Evolutionary conservation across 768 basidiomycete genomes (phyloP), one percentile per base, ranked within the genome.

Genomic region (Mycena maculata): DNA sequence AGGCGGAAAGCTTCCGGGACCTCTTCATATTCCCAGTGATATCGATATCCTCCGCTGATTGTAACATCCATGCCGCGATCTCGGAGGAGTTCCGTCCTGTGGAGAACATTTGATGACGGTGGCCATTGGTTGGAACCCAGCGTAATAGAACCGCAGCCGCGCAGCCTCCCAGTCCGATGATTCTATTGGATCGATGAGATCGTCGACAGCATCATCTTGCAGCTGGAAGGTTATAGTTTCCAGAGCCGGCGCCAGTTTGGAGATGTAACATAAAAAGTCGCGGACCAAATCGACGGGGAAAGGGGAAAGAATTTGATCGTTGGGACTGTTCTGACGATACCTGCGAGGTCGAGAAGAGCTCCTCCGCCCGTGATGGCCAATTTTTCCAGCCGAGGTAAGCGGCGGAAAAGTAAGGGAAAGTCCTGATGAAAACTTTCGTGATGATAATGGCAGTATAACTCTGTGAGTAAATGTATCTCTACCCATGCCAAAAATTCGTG

Each of bases 401-500:
- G 23, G 13, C 23, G 36, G 25, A 55, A 38, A 30, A 48, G 38
- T n/a, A 11, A n/a, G 7, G 30, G 20, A 27, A 63, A 44, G 13
- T 47, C n/a, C n/a, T n/a, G 25, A 1, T 3, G 18, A n/a, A n/a
- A 18, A 2, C 10, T 15, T n/a, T 3, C n/a, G n/a, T n/a, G n/a
- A n/a, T n/a, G n/a, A 23, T 25, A 25, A 15, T 45, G 6, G 5
- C 54, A 56, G n/a, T 56, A 49, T 27, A 63, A 23, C n/a, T 63
- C 62, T n/a, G 16, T 15, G 36, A 63, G 62, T 18, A 54, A 54
- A 20, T 54, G 62, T 16, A 47, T 63, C 3, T 50, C 48, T 11
- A 64, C 38, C n/a, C n/a, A 42, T n/a, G 30, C 36, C 22, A 64
- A 36, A 15, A 58, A 47, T 11, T 15, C 23, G 22, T 38, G 4